These are phyloP conservation scores for Didymella segeticola DNA, from an alignment of 2,329 filamentous ascomycete species.

Conservation along the genomic window DNA sequence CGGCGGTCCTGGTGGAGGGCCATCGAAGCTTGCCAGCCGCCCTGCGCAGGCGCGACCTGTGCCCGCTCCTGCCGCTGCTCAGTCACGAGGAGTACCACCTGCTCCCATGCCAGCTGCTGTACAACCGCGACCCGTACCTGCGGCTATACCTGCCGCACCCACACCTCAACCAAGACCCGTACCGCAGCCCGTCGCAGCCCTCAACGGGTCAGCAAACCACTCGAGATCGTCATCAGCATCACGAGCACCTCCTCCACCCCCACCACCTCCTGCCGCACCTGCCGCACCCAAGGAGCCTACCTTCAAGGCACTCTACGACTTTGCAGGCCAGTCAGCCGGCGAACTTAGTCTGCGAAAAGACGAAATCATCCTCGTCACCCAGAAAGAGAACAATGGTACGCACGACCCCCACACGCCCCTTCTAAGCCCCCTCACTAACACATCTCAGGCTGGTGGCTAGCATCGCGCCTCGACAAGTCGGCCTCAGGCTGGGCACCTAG, in stretches of 20 bases:
- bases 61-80: conserved; percentile 44
- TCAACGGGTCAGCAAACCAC: conserved; percentile 57
- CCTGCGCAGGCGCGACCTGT: conserved; percentile 49
- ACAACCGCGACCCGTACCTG: conserved; percentile 48
- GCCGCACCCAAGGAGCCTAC: conserved; percentile 71
- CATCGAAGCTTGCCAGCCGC: conserved; percentile 70
- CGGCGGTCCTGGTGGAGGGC: conserved; percentile 82
- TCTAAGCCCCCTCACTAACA: conserved; percentile 33
- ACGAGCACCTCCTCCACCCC: conserved; percentile 63
- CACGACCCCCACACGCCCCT: neutral
- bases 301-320: conserved; percentile 93
- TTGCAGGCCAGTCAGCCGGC: conserved; percentile 81
- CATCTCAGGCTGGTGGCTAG: conserved; percentile 88
- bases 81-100: conserved; percentile 57
- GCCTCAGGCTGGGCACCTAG: conserved; percentile 94
- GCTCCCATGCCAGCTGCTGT: conserved; percentile 55
- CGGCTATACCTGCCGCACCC: conserved; percentile 25
- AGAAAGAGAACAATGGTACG: conserved; percentile 94
- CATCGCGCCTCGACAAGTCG: conserved; percentile 70
- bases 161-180: conserved; percentile 53
- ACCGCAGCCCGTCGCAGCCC: conserved; percentile 63
- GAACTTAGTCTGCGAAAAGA: conserved; percentile 82
- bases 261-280: conserved; percentile 70
- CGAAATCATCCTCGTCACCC: conserved; percentile 85
- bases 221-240: conserved; percentile 50